Base-by-base conservation (phyloP, 176 grass and related monocot species). In the Aegilops tauschii region DNA sequence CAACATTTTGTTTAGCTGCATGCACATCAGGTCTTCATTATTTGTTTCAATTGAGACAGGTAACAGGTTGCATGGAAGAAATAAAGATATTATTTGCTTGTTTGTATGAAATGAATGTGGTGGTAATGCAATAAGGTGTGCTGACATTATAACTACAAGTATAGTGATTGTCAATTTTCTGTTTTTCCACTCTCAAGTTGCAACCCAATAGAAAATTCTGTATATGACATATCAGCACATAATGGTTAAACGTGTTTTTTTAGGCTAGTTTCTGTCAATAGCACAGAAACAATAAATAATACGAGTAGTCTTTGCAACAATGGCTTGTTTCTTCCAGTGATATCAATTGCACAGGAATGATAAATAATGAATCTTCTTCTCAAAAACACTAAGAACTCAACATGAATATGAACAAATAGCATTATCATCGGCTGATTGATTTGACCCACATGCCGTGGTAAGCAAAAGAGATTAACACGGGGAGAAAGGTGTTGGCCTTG, bases 91-190 rank as follows among this genome's bases (percentile, higher is more conserved):
- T 47, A 40, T 45, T 28, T 23, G 70, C 70, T 45, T 73, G 12
- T 40, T 73, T 73, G 70, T 73, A 73, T n/a, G 70, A 73, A 73
- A 74, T 74, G 71, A 28, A 25, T 27, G 71, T 16, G 40, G 39
- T 25, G 5, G n/a, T 40, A 74, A 16, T 47, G 40, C 71, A 74
- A 47, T 47, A 42, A 72, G 36, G 10, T 23, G 35, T 9, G 9
- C 20, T 71, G 8, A 70, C 68, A 70, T n/a, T 70, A 71, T 23
- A 71, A 71, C 35, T 72, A 23, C 4, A 72, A 5, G 10, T 42
- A 72, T 40, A 21, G 18, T 72, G 21, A 39, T n/a, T 71, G 18
- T 12, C 16, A 70, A 37, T 35, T 5, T n/a, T 44, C 44, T 73
- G 12, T 25, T 73, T 45, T 73, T 44, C 71, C 14, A 27, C 44